Evolutionary conservation across 1,284 basidiomycete genomes (phyloP).

Genomic region (Bondarzewia mesenterica): DNA sequence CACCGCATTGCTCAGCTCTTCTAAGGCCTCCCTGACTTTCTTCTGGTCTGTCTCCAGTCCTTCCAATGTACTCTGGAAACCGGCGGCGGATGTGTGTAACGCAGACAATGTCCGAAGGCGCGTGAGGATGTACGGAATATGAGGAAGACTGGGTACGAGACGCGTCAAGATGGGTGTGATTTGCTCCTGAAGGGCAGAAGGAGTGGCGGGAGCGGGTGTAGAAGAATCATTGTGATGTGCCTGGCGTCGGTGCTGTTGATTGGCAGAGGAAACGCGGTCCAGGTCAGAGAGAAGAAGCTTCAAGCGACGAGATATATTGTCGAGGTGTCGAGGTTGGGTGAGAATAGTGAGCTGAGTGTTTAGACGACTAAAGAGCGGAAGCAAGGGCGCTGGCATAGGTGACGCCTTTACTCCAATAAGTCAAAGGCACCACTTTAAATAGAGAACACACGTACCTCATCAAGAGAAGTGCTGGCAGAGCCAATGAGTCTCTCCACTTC

Average conservation of each 20-base stretch:
- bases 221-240: conserved; percentile 22
- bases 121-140: conserved; percentile 86
- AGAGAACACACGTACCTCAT: conserved; percentile 48
- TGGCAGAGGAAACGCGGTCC: conserved; percentile 65
- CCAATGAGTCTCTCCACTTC: conserved; percentile 77
- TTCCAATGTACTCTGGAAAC: conserved; percentile 66
- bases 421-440: not conserved
- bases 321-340: conserved; percentile 93
- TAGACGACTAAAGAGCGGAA: conserved; percentile 76
- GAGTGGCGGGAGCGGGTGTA: conserved; percentile 21
- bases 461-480: conserved; percentile 58
- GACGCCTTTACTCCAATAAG: conserved; percentile 33
- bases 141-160: conserved; percentile 80
- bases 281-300: conserved; percentile 91
- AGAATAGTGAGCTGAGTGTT: conserved; percentile 83
- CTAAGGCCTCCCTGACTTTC: conserved; percentile 51
- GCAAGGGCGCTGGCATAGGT: conserved; percentile 70
- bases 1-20: conserved; percentile 65
- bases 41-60: conserved; percentile 68
- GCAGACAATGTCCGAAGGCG: conserved; percentile 79
- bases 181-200: conserved; percentile 47
- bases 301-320: conserved; percentile 90
- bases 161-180: conserved; percentile 74
- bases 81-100: conserved; percentile 76
- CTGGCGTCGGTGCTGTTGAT: conserved; percentile 33